Conservation (phyloP, 768 basidiomycete species). For the Gloeostereum incarnatum region DNA sequence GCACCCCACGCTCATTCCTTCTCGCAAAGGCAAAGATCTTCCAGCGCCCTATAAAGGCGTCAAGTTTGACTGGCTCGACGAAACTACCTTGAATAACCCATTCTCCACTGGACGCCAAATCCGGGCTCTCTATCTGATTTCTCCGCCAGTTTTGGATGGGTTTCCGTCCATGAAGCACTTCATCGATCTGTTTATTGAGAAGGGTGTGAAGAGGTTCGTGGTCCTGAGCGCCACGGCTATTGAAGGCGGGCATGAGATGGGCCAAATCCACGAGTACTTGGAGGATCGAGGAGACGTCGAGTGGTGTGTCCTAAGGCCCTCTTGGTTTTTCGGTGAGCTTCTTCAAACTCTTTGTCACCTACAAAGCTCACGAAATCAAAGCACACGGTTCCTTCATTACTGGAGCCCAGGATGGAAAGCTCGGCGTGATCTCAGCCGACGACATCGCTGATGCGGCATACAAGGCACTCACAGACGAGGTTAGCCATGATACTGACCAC, state of each 20-base stretch:
- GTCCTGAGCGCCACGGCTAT: constrained; percentile 17
- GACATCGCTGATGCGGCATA: constrained; percentile 24
- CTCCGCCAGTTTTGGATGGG: constrained; percentile 13
- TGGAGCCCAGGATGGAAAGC: constrained; percentile 17
- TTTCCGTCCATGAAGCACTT: constrained; percentile 15
- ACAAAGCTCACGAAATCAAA: neutral
- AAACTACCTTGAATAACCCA: constrained; percentile 19
- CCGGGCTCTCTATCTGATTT: constrained; percentile 22
- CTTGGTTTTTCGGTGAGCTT: constrained; percentile 26
- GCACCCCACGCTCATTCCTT: constrained; percentile 18
- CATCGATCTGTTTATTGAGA: constrained; percentile 19
- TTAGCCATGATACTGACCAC: constrained; percentile 15
- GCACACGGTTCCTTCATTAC: constrained; percentile 14
- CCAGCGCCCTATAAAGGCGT: constrained; percentile 18
- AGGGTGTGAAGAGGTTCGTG: constrained; percentile 24
- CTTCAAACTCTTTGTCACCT: neutral
- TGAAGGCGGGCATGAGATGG: constrained; percentile 14
- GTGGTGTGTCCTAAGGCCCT: constrained; percentile 23
- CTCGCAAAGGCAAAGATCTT: constrained; percentile 15
- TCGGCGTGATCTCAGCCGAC: constrained; percentile 19
- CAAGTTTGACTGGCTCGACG: constrained; percentile 26
- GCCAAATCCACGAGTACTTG: constrained; percentile 25
- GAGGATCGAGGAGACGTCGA: constrained; percentile 20
- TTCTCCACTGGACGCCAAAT: constrained; percentile 19
- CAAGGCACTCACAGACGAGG: constrained; percentile 16